A percentile compares a stretch with the other conserved stretches of the same genome.
Conservation (phyloP, 2,329 filamentous ascomycete genomes). For the Botryotinia narcissicola region DNA sequence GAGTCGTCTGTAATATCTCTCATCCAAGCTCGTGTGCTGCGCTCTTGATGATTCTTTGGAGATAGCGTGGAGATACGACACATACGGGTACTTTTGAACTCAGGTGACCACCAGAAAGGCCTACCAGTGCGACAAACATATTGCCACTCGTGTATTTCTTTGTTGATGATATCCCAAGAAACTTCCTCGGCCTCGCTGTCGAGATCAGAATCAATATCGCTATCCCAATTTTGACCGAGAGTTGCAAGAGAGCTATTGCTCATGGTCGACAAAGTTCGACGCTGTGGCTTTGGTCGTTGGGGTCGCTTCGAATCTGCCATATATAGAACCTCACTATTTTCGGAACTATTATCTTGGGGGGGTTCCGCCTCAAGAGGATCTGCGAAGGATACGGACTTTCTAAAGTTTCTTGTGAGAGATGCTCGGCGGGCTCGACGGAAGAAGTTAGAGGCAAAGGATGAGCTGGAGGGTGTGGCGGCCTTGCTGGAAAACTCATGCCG, state of each 20-base stretch:
- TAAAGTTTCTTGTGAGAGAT: constrained; percentile 13
- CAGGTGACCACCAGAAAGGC: constrained; percentile 39
- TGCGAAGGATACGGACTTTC: constrained; percentile 17
- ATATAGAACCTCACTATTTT: constrained; percentile 32
- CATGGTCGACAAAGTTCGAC: constrained; percentile 33
- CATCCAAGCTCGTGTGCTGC: constrained; percentile 23
- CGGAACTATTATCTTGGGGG: constrained; percentile 23
- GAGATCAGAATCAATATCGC: constrained; percentile 2
- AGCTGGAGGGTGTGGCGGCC: background rate
- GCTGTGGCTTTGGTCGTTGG: constrained; percentile 9
- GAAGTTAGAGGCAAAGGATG: constrained; percentile 1
- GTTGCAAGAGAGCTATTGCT: constrained; percentile 26
- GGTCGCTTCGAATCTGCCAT: constrained; percentile 24
- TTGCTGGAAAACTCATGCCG: constrained; percentile 12
- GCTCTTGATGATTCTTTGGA: constrained; percentile 16
- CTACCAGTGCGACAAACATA: constrained; percentile 35
- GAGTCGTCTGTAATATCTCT: constrained; percentile 2
- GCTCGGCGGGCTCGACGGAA: constrained; percentile 15
- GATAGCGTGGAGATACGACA: constrained; percentile 21
- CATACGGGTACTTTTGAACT: constrained; percentile 28
- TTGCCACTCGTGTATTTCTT: constrained; percentile 38
- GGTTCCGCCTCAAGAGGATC: background rate
- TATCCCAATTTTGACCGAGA: constrained; percentile 24
- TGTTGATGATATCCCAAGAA: constrained; percentile 34
- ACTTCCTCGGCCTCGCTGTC: constrained; percentile 24